Conservation (phyloP, 345 rosid genomes). For the Geranium brycei region DNA sequence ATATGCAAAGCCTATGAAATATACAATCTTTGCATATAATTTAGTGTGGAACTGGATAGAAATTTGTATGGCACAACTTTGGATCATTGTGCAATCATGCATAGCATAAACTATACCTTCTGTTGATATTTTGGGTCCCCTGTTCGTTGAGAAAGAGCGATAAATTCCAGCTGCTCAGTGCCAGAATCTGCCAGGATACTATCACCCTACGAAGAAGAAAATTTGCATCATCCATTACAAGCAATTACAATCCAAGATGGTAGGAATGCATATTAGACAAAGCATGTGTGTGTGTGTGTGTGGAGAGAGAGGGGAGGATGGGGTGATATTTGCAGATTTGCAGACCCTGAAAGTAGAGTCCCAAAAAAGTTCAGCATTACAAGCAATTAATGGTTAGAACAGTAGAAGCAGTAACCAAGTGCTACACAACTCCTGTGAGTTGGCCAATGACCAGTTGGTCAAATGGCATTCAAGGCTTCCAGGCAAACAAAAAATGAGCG, state of each 20-base stretch:
- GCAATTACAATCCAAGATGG: background rate
- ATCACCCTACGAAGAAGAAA: constrained; percentile 41
- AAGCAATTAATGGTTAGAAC: background rate
- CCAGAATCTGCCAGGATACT: constrained; percentile 98
- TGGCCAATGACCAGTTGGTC: no score
- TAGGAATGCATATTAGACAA: background rate
- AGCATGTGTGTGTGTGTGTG: background rate
- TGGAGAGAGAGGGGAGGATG: no score
- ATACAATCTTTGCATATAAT: background rate
- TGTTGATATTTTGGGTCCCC: constrained; percentile 84
- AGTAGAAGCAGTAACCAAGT: no score
- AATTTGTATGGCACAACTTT: no score
- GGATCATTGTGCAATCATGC: background rate
- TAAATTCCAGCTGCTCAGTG: constrained; percentile 92
- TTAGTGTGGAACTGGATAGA: no score
- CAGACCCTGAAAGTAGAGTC: no score
- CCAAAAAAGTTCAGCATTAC: background rate
- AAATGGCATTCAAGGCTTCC: no score
- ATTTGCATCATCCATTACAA: background rate
- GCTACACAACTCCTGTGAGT: no score
- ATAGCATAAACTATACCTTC: constrained; percentile 39
- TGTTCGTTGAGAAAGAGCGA: constrained; percentile 95
- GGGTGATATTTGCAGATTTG: no score
- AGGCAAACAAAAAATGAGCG: no score
- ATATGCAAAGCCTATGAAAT: background rate